Conservation (phyloP, 1,284 basidiomycete genomes). For the Cryptococcus sp. region DNA sequence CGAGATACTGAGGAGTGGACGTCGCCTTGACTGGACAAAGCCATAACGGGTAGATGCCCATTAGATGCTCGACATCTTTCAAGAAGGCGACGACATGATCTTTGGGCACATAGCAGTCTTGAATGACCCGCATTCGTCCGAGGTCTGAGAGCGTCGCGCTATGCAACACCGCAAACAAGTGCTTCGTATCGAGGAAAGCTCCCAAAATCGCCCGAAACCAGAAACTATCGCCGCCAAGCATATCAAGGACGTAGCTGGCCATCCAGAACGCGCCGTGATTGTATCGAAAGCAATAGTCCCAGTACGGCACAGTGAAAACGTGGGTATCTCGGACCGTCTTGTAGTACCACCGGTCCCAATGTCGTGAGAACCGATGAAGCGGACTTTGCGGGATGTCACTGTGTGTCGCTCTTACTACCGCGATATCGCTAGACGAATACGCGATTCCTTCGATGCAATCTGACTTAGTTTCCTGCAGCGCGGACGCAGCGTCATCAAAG, state of each 20-base stretch:
- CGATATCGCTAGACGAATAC: constrained; percentile 8
- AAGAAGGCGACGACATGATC: constrained; percentile 7
- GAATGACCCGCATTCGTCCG: constrained; percentile 19
- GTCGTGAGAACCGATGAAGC: constrained; percentile 8
- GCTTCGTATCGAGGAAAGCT: constrained; percentile 16
- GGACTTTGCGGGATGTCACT: not conserved
- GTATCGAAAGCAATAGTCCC: constrained; percentile 23
- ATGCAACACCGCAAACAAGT: constrained; percentile 20
- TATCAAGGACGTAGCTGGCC: constrained; percentile 17
- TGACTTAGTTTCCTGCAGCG: not conserved
- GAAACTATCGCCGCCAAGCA: constrained; percentile 17
- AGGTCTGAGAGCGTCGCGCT: constrained; percentile 11
- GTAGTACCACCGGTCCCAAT: constrained; percentile 23
- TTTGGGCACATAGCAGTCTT: constrained; percentile 16
- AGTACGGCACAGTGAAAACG: constrained; percentile 10
- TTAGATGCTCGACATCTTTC: constrained; percentile 3
- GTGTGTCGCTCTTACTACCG: constrained; percentile 8
- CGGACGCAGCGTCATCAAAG: constrained; percentile 3
- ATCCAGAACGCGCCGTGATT: constrained; percentile 25
- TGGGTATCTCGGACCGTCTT: constrained; percentile 8
- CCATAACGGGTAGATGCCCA: constrained; percentile 20
- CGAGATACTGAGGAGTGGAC: constrained; percentile 3
- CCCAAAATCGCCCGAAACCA: constrained; percentile 8
- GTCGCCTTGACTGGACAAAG: constrained; percentile 16
- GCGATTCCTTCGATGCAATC: constrained; percentile 18